These are phyloP conservation scores for Epichloe sylvatica DNA, from an alignment of 2,329 filamentous ascomycete species.

Conservation along the genomic window DNA sequence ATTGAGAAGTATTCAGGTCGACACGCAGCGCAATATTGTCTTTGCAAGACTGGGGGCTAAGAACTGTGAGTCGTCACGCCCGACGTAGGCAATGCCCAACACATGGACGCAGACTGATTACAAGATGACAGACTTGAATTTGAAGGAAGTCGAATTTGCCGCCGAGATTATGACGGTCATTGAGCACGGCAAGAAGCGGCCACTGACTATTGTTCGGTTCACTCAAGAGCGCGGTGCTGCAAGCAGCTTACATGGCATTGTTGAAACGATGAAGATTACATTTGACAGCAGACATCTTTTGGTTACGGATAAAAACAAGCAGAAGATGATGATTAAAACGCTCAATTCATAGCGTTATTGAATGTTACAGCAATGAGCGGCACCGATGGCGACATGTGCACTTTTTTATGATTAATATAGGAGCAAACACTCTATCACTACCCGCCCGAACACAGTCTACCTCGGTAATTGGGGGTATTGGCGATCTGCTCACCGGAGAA, in stretches of 20 bases:
- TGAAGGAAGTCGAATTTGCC: slow-evolving; percentile 81
- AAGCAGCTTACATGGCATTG: slow-evolving; percentile 72
- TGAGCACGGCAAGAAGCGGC: slow-evolving; percentile 64
- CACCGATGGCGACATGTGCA: not conserved
- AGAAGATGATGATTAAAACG: slow-evolving; percentile 61
- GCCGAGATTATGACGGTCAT: slow-evolving; percentile 80
- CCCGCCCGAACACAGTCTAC: not conserved
- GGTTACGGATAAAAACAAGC: slow-evolving; percentile 51
- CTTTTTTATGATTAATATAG: not conserved
- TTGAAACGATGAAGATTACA: slow-evolving; percentile 59
- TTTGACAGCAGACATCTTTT: slow-evolving; percentile 53
- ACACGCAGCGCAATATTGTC: slow-evolving; percentile 66
- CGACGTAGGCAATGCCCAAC: not conserved
- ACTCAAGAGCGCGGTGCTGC: slow-evolving; percentile 86
- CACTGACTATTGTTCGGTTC: slow-evolving; percentile 69
- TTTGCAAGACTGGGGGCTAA: slow-evolving; percentile 60
- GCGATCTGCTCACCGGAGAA: slow-evolving; percentile 1
- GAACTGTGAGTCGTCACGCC: slow-evolving; percentile 51
- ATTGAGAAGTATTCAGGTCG: slow-evolving; percentile 64
- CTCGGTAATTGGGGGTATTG: not conserved
- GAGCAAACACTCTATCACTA: not conserved
- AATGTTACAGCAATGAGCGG: slow-evolving; percentile 10
- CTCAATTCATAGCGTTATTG: slow-evolving; percentile 32
- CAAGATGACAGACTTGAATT: slow-evolving; percentile 48
- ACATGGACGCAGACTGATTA: not conserved